Evolutionary conservation across 306 rosid genomes (phyloP).

Genomic region (Glycyrrhiza uralensis): DNA sequence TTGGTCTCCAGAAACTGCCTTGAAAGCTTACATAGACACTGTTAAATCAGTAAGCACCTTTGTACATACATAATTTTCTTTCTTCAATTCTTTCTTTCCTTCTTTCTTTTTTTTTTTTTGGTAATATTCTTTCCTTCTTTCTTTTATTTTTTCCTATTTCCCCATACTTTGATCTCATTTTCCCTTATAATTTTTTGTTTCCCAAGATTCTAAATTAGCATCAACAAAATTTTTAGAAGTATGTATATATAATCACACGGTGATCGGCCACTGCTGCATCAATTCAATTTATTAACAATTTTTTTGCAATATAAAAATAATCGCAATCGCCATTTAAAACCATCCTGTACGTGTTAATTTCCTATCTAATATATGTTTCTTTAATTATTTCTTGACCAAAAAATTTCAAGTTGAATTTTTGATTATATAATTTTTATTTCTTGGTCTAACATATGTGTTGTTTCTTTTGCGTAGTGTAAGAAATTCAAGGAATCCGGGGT

Average conservation of each 20-base stretch:
- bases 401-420: background rate
- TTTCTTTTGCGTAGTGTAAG: constrained; percentile 43
- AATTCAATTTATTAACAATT: too few relatives aligned
- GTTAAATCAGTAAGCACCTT: constrained; percentile 61
- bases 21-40: constrained; percentile 72
- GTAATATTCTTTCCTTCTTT: too few relatives aligned
- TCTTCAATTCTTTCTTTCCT: background rate
- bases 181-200: background rate
- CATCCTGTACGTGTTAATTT: background rate
- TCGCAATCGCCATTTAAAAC: background rate
- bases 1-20: constrained; percentile 91
- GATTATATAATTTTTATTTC: background rate
- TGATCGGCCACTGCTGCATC: too few relatives aligned
- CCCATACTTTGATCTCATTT: too few relatives aligned
- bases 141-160: too few relatives aligned
- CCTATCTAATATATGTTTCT: background rate
- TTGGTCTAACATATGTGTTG: background rate
- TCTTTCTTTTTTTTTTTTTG: background rate
- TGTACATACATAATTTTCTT: background rate
- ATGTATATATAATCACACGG: too few relatives aligned
- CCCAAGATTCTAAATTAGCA: background rate
- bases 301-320: background rate
- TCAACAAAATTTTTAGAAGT: too few relatives aligned
- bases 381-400: background rate
- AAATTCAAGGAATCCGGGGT: constrained; percentile 62